These are phyloP conservation scores for Boletus pseudo-olivaceus DNA, from an alignment of 768 basidiomycete genomes.

Conservation along the genomic window DNA sequence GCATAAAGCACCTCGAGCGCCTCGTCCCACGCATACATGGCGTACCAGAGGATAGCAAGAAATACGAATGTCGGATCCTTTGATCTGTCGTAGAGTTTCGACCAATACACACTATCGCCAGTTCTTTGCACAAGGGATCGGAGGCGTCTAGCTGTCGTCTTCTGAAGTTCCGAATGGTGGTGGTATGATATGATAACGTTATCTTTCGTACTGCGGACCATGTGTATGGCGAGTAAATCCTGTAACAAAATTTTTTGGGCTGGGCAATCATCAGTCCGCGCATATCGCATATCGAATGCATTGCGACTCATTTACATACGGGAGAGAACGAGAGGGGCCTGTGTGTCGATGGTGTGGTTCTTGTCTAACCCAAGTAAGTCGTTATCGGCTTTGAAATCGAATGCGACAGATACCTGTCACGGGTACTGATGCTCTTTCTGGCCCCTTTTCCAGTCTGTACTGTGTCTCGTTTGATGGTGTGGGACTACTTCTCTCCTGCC, in stretches of 20 bases:
- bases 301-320: conserved; percentile 2
- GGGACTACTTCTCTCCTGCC: conserved; percentile 4
- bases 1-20: conserved; percentile 48
- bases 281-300: neutral
- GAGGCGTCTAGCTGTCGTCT: conserved; percentile 27
- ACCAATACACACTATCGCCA: conserved; percentile 37
- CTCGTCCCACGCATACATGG: conserved; percentile 62
- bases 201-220: conserved; percentile 28
- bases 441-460: conserved; percentile 1
- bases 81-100: conserved; percentile 29
- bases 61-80: conserved; percentile 34
- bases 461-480: conserved; percentile 17
- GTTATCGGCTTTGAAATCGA: neutral
- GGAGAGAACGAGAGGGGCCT: conserved; percentile 29
- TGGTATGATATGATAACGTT: conserved; percentile 38
- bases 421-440: conserved; percentile 1
- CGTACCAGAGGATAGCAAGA: conserved; percentile 51
- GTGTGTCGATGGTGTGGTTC: conserved; percentile 32
- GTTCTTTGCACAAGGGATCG: conserved; percentile 32
- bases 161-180: conserved; percentile 21
- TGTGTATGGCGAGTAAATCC: conserved; percentile 39
- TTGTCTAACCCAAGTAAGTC: conserved; percentile 13
- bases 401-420: conserved; percentile 17
- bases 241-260: conserved; percentile 27
- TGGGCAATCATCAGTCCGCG: neutral